These are phyloP conservation scores for Maudiozyma turicensis DNA, from an alignment of 805 yeast species.

Conservation along the genomic window DNA sequence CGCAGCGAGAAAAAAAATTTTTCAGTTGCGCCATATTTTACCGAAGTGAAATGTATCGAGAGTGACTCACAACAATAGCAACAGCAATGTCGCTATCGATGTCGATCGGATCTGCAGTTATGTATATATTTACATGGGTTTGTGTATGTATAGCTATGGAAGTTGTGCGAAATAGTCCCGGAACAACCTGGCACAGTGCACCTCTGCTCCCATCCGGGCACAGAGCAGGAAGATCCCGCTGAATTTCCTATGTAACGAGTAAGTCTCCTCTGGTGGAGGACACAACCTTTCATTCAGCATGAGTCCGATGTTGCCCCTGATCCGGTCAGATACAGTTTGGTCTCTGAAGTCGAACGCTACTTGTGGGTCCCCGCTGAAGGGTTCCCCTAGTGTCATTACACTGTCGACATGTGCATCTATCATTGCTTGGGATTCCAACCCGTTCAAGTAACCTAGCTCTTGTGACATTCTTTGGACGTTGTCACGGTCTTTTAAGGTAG, in stretches of 20 bases:
- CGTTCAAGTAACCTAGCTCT: slow-evolving; percentile 81
- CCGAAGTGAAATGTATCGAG: no score
- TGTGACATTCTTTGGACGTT: slow-evolving; percentile 55
- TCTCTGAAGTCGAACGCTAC: slow-evolving; percentile 56
- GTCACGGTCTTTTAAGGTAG: slow-evolving; percentile 57
- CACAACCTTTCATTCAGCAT: slow-evolving; percentile 88
- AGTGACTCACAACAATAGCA: no score
- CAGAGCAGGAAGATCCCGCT: slow-evolving; percentile 90
- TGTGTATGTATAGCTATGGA: slow-evolving; percentile 1
- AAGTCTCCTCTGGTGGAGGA: slow-evolving; percentile 98
- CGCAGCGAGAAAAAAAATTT: no score
- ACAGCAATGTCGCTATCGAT: no score
- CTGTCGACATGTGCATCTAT: slow-evolving; percentile 87
- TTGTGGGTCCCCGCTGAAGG: slow-evolving; percentile 48
- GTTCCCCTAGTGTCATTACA: slow-evolving; percentile 84
- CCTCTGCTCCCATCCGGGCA: slow-evolving; percentile 72
- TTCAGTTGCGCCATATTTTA: no score
- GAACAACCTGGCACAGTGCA: slow-evolving; percentile 73
- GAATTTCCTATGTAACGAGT: slow-evolving; percentile 88
- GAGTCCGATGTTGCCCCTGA: slow-evolving; percentile 72
- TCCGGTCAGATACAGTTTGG: slow-evolving; percentile 92
- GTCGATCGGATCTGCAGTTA: neutral
- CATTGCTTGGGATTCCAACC: slow-evolving; percentile 82
- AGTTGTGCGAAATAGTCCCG: slow-evolving; percentile 56
- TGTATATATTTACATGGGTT: neutral